These are phyloP conservation scores for Debaryomyces coudertii DNA, from an alignment of 1,139 yeast genomes.

Conservation along the genomic window DNA sequence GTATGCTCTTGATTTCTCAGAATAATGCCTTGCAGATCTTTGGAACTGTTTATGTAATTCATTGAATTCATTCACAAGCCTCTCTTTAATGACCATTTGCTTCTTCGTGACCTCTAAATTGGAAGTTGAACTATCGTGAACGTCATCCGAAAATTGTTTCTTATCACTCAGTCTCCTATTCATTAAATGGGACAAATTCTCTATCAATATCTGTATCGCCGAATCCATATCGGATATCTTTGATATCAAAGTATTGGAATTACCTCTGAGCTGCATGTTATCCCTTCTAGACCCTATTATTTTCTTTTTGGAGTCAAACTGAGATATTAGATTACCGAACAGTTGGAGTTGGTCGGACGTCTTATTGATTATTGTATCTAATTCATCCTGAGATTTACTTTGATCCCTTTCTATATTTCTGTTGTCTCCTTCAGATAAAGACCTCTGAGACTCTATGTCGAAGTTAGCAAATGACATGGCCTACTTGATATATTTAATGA, in stretches of 20 bases:
- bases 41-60: constrained; percentile 43
- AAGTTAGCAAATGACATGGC: constrained; percentile 63
- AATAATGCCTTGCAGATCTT: constrained; percentile 29
- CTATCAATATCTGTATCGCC: constrained; percentile 38
- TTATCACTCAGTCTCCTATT: constrained; percentile 30
- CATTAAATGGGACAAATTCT: constrained; percentile 35
- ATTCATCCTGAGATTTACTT: constrained; percentile 22
- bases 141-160: constrained; percentile 2
- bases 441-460: constrained; percentile 59
- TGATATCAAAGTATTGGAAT: constrained; percentile 36
- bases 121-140: constrained; percentile 13
- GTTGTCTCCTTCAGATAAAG: constrained; percentile 15
- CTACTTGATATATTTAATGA: not conserved
- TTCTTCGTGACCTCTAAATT: constrained; percentile 33
- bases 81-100: constrained; percentile 45
- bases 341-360: constrained; percentile 49
- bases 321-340: constrained; percentile 53
- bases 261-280: constrained; percentile 39
- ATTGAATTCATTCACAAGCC: constrained; percentile 40
- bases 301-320: constrained; percentile 50
- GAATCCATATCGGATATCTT: constrained; percentile 33
- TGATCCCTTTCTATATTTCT: not conserved
- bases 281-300: constrained; percentile 64
- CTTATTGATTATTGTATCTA: constrained; percentile 36
- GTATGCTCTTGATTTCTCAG: constrained; percentile 34